Evolutionary conservation across 352 stramenopile species (phyloP), one percentile per base, ranked within the genome.

Genomic region (Saprolegnia diclina): DNA sequence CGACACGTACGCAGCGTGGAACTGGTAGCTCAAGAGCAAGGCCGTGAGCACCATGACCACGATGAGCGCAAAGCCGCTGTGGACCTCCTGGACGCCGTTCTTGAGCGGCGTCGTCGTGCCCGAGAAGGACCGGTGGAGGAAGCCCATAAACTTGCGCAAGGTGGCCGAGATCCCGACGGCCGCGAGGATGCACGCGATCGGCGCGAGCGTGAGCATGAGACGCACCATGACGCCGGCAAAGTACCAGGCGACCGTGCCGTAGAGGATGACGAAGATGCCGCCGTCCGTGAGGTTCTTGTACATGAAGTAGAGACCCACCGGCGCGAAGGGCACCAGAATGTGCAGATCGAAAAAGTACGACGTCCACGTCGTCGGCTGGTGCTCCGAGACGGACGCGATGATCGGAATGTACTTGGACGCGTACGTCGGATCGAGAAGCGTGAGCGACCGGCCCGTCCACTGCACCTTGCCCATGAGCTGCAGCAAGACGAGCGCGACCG

Each of bases 331-430:
- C 63, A 97, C 89, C 14, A 96, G 77, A 64, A 96, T 81, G 77
- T 97, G 88, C 29, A 98, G 76, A 73, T 97, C 89, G 72, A 97
- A 94, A 75, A 95, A 97, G 83, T 96, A 98, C 52, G 92, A 95
- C 37, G 92, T 96, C 89, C 89, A 97, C 56, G 87, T 96, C 46
- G 92, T 96, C 37, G 92, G 92, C 78, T 98, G 92, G 79, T 98
- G 92, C 74, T 98, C 92, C 42, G 84, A 92, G 32, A 98, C 92
- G 0, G 87, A 97, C 16, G 91, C 92, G 74, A 98, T 97, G 73
- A 98, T 97, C 14, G 92, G 92, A 63, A 97, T 97, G 79, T 97
- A 97, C 81, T 96, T 97, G 77, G 81, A 91, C 29, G 90, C 88
- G 73, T 97, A 97, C 21, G 89, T 97, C 40, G 90, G 90, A 71